These are phyloP conservation scores for Scutellaria baicalensis DNA, from an alignment of 257 asterid genomes.

Conservation along the genomic window DNA sequence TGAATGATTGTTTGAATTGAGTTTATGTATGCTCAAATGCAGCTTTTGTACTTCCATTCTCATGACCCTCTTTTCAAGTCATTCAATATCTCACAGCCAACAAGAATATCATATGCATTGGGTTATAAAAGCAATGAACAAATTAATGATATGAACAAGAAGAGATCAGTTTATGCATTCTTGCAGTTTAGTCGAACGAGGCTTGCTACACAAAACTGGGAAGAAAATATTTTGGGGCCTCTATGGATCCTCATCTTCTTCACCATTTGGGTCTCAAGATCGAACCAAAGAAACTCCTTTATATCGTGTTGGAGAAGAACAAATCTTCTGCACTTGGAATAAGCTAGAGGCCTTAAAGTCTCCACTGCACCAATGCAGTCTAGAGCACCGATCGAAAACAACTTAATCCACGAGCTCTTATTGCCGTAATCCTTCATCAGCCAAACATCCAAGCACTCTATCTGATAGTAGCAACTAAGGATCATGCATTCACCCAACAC, in stretches of 20 bases:
- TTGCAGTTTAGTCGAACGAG: constrained; percentile 19
- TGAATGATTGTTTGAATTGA: no score
- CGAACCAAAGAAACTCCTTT: constrained; percentile 15
- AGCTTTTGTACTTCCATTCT: no score
- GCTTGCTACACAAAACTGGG: constrained; percentile 4
- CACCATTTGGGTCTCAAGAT: constrained; percentile 2
- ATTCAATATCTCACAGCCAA: no score
- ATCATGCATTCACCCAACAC: constrained; percentile 21
- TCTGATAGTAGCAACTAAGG: constrained; percentile 23
- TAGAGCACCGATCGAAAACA: constrained; percentile 12
- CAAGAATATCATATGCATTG: no score
- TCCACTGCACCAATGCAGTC: constrained; percentile 16
- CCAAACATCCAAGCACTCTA: constrained; percentile 24
- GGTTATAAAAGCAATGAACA: no score
- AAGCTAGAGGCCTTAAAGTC: constrained; percentile 21
- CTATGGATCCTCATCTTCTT: constrained; percentile 5
- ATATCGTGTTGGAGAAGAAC: constrained; percentile 23
- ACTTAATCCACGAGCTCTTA: constrained; percentile 13
- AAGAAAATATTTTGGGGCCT: constrained; percentile 13
- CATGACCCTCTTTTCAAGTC: no score
- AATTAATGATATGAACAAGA: no score
- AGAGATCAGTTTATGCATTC: not conserved
- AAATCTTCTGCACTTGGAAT: not conserved
- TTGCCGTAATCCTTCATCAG: constrained; percentile 20
- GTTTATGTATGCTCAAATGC: no score